phyloP scores from a whole-genome alignment of 2,329 filamentous ascomycete species.

The Trichophyton schoenleinii region DNA sequence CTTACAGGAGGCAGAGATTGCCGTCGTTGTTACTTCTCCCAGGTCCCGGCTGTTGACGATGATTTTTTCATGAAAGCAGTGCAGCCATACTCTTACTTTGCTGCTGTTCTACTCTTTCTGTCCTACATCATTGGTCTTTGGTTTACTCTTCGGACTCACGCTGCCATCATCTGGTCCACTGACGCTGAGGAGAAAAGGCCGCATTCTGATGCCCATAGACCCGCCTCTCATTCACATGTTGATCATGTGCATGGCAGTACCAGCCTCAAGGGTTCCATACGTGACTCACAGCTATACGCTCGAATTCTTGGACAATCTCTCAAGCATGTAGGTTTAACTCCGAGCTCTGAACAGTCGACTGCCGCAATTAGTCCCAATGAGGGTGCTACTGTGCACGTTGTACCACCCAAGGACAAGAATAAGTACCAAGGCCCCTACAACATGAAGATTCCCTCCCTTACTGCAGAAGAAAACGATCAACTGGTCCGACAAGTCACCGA shows the following conservation, averaged over 20 bases:
- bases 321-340: slow-evolving; percentile 61
- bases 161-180: slow-evolving; percentile 90
- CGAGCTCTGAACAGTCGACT: slow-evolving; percentile 17
- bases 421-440: slow-evolving; percentile 25
- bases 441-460: slow-evolving; percentile 48
- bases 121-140: slow-evolving; percentile 89
- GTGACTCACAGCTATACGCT: slow-evolving; percentile 82
- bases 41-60: slow-evolving; percentile 70
- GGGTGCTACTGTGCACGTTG: slow-evolving; percentile 47
- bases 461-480: slow-evolving; percentile 66
- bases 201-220: slow-evolving; percentile 4
- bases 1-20: slow-evolving; percentile 50
- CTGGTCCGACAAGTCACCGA: slow-evolving; percentile 82
- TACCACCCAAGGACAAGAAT: slow-evolving; percentile 54
- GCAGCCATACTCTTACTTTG: slow-evolving; percentile 83
- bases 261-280: slow-evolving; percentile 52
- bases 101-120: slow-evolving; percentile 71
- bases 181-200: slow-evolving; percentile 64
- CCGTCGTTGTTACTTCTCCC: slow-evolving; percentile 85
- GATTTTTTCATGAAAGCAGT: slow-evolving; percentile 84
- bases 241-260: slow-evolving; percentile 19
- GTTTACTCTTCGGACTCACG: slow-evolving; percentile 92
- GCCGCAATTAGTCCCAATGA: neutral
- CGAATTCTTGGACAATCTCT: slow-evolving; percentile 83
- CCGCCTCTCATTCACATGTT: neutral